Base-by-base conservation (phyloP, 2,329 filamentous ascomycete species). In the Aureobasidium mangrovei region DNA sequence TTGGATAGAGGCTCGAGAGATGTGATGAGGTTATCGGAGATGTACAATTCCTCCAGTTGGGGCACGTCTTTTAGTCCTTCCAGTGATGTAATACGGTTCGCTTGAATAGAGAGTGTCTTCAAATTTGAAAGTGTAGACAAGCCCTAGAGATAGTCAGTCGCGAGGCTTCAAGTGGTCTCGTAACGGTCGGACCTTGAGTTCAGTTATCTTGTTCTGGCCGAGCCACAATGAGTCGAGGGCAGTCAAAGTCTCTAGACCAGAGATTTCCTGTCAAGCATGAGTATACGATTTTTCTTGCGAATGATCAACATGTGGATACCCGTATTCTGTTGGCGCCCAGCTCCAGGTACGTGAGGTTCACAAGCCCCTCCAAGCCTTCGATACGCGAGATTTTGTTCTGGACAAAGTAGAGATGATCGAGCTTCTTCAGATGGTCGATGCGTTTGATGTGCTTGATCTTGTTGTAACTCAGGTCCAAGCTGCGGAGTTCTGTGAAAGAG, bases 401-500 rank as follows among this genome's bases (percentile, higher is more conserved):
- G 47, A 97, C 89, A 62, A 98, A 87, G 69, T 86, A 98, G 3
- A 98, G 69, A 61, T 97, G 89, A 58, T 79, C 85, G 55, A 97
- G 78, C 53, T 89, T 79, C 26, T 74, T 84, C 56, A 98, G 74
- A 63, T 91, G 86, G 56, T 79, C 79, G 60, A 97, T 74, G 64
- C 91, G 83, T 71, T 95, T 95, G 74, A 98, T 95, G 71, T 96
- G 91, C 70, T 95, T 96, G 74, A 98, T 91, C 76, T 97, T 97
- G 77, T 98, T 98, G 80, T 96, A 98, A 69, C 88, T 94, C 49
- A 98, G 77, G 68, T 98, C 93, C 53, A 98, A 81, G 55, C 76
- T 85, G 4, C 80, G 88, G 53, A 98, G 79, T 58, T 86, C 78
- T 9, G 78, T 81, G 55, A 96, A 81, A 43, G 82, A 76, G 53